A percentile compares a stretch with the other conserved stretches of the same genome.
phyloP scores from a whole-genome alignment of 139 green algal genomes.

The Chlorella vulgaris region DNA sequence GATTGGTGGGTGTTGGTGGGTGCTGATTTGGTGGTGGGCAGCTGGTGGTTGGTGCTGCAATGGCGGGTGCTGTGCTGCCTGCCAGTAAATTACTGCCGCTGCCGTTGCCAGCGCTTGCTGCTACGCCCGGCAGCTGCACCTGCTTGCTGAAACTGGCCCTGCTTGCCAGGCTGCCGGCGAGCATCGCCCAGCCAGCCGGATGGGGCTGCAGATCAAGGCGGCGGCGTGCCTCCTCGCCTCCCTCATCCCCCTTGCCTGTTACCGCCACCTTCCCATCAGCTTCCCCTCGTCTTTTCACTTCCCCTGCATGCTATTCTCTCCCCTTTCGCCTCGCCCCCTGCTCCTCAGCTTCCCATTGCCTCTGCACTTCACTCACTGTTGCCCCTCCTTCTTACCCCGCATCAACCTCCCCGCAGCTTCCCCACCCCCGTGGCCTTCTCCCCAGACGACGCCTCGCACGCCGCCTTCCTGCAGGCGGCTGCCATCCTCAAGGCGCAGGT shows the following conservation, averaged over 20 bases:
- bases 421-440: conserved; percentile 84
- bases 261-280: too few species aligned
- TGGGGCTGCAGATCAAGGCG: too few species aligned
- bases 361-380: neutral
- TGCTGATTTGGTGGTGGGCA: too few species aligned
- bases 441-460: conserved; percentile 72
- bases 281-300: too few species aligned
- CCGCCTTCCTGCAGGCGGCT: conserved; percentile 77
- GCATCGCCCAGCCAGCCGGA: too few species aligned
- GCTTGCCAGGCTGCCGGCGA: too few species aligned
- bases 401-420: conserved; percentile 61
- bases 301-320: too few species aligned
- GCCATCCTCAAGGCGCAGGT: conserved; percentile 87
- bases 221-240: too few species aligned
- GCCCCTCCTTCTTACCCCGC: neutral
- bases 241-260: too few species aligned
- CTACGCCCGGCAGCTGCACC: neutral
- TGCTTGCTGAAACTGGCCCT: neutral
- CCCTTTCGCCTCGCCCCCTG: too few species aligned
- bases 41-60: too few species aligned
- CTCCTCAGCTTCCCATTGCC: neutral
- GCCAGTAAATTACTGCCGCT: neutral
- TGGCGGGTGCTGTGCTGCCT: neutral
- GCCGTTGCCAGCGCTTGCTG: neutral
- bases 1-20: too few species aligned